phyloP scores from a whole-genome alignment of 306 rosid genomes.

The Chamaecrista fasciculata region DNA sequence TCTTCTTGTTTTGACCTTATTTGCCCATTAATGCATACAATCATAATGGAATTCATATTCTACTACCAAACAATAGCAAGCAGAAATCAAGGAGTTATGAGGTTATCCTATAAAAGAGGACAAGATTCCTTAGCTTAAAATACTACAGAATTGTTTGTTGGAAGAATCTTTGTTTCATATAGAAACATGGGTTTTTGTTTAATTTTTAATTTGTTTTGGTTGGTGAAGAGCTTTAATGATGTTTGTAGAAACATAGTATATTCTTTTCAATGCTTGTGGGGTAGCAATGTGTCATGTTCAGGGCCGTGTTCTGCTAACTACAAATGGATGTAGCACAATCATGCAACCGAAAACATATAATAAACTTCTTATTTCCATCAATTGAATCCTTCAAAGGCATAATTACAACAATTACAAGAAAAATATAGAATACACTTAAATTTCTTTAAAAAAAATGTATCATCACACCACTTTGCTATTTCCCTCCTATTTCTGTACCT shows the following conservation, averaged over 20 bases:
- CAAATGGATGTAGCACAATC: conserved; percentile 16
- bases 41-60: not conserved
- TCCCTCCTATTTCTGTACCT: not conserved
- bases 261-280: conserved; percentile 15
- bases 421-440: conserved; percentile 22
- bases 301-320: conserved; percentile 19
- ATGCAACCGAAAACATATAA: conserved; percentile 31
- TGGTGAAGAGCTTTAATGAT: conserved; percentile 28
- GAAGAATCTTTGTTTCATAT: conserved; percentile 12
- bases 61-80: not conserved
- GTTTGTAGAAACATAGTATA: conserved; percentile 18
- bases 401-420: conserved; percentile 43
- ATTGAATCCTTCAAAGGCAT: conserved; percentile 37
- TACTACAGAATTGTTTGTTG: conserved; percentile 28
- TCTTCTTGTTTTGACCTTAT: conserved; percentile 12
- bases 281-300: conserved; percentile 15
- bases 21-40: too few relatives aligned
- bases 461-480: conserved; percentile 36
- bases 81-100: not conserved
- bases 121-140: conserved; percentile 30
- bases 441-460: conserved; percentile 20
- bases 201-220: conserved; percentile 16
- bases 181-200: not conserved
- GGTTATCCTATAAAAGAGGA: not conserved
- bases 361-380: conserved; percentile 35